Base-by-base conservation (phyloP, 805 yeast species). In the Cyberlindnera samutprakarnensis region DNA sequence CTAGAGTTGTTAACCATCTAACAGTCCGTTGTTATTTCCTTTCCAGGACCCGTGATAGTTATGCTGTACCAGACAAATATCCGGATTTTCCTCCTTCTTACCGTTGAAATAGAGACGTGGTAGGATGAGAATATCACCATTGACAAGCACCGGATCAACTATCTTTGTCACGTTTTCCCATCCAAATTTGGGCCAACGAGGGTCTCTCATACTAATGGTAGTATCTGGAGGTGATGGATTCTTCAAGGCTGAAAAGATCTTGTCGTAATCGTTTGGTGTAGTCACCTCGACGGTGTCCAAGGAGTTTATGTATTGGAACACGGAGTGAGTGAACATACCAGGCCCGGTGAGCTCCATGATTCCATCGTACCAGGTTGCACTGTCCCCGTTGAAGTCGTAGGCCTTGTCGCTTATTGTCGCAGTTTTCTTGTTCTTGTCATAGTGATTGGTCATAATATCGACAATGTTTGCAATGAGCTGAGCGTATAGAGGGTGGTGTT, bases 361-460 rank as follows among this genome's bases (percentile, higher is more conserved):
- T 45, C 79, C 86, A 8, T 78, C 73, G 7, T 90, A 92, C 14
- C 63, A 59, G 3, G 33, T 32, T 37, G 75, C 78, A 41, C 71
- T 68, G 6, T 80, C 77, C 31, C 65, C 59, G 0, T 70, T 60
- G 33, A 65, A 59, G 37, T 43, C 40, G 18, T 38, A 46, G 41
- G 21, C 26, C 19, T 50, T 18, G 28, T 64, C 55, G 11, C 39
- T 43, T 20, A 42, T 30, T 3, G 36, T 31, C 24, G 42, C 31
- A 5, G 36, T 56, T 18, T 56, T 49, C 1, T 57, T 58, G 3
- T 55, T 47, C 7, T 9, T 3, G 18, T 48, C 41, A 25, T 60
- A 56, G 28, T 68, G 47, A 14, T 64, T 57, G 33, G 70, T 54
- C 8, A 78, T 71, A 15, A 60, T 53, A 31, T 71, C 72, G 2